A percentile compares a stretch with the other conserved stretches of the same genome.
phyloP scores from a whole-genome alignment of 2,329 filamentous ascomycete genomes.

The Penicillium hesseltinei region DNA sequence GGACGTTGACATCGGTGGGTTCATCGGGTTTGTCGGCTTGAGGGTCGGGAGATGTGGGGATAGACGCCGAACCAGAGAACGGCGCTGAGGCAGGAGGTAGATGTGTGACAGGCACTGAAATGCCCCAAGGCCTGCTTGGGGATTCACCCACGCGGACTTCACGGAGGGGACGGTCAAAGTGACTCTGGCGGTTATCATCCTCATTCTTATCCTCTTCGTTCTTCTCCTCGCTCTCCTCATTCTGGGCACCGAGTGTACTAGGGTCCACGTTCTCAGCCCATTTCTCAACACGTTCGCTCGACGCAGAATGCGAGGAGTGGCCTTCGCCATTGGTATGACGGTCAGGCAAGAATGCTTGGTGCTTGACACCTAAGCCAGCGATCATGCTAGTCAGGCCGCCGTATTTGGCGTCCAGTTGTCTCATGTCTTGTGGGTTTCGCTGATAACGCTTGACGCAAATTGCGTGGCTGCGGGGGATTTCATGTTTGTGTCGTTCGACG shows the following conservation, averaged over 20 bases:
- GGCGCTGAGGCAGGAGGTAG: constrained; percentile 30
- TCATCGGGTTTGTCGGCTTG: constrained; percentile 17
- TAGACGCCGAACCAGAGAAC: constrained; percentile 24
- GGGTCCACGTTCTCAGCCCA: constrained; percentile 79
- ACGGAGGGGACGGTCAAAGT: constrained; percentile 80
- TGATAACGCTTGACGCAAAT: constrained; percentile 89
- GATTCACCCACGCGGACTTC: constrained; percentile 93
- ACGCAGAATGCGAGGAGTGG: constrained; percentile 40
- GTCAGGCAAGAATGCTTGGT: constrained; percentile 78
- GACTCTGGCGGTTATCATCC: constrained; percentile 63
- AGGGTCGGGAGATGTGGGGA: constrained; percentile 18
- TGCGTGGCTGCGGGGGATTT: constrained; percentile 89
- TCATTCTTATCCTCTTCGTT: constrained; percentile 45
- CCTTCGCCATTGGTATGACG: constrained; percentile 29
- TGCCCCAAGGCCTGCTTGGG: constrained; percentile 90
- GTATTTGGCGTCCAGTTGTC: constrained; percentile 90
- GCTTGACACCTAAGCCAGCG: constrained; percentile 79
- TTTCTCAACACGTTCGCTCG: constrained; percentile 72
- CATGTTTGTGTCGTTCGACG: constrained; percentile 92
- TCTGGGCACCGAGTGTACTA: constrained; percentile 40
- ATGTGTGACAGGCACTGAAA: constrained; percentile 66
- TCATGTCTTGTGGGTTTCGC: constrained; percentile 78
- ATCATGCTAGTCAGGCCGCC: constrained; percentile 93
- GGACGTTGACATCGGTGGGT: constrained; percentile 11
- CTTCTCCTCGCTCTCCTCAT: constrained; percentile 20